Evolutionary conservation across 2,329 filamentous ascomycete species (phyloP).

Genomic region (Niveomyces coronatus): DNA sequence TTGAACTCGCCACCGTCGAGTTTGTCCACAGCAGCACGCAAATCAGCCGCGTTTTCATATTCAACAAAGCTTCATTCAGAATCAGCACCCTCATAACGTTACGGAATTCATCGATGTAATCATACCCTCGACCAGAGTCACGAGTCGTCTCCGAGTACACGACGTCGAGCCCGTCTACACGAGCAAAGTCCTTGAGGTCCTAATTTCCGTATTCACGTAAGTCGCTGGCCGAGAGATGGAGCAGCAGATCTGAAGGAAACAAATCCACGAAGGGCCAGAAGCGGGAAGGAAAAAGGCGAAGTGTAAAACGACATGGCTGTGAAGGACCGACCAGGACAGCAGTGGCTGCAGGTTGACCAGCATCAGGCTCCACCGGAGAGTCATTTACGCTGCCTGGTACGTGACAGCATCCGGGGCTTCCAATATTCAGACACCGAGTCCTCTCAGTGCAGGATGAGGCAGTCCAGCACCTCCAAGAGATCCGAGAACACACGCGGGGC

Average conservation of each 20-base stretch:
- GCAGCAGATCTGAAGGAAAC: conserved; percentile 15
- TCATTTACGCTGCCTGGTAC: neutral
- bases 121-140: conserved; percentile 85
- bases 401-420: conserved; percentile 1
- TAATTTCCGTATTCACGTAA: conserved; percentile 77
- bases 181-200: conserved; percentile 99
- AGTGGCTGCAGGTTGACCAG: conserved; percentile 14
- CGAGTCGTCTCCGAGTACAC: conserved; percentile 96
- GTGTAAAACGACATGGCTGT: conserved; percentile 15
- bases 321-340: neutral
- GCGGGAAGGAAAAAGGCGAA: neutral
- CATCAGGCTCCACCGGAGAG: conserved; percentile 1
- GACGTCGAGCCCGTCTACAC: conserved; percentile 91
- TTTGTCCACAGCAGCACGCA: conserved; percentile 88
- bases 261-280: conserved; percentile 9
- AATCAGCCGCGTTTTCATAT: conserved; percentile 84
- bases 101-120: conserved; percentile 13
- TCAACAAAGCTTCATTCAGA: conserved; percentile 70
- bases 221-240: conserved; percentile 50
- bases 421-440: neutral
- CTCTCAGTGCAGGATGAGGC: neutral
- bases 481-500: conserved; percentile 1
- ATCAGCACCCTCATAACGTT: neutral
- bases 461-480: conserved; percentile 2
- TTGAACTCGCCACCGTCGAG: conserved; percentile 91